Percentiles rank a stretch among this genome's conserved stretches.
These are phyloP conservation scores for Hippophae rhamnoides DNA, from an alignment of 306 rosid species.

Conservation along the genomic window DNA sequence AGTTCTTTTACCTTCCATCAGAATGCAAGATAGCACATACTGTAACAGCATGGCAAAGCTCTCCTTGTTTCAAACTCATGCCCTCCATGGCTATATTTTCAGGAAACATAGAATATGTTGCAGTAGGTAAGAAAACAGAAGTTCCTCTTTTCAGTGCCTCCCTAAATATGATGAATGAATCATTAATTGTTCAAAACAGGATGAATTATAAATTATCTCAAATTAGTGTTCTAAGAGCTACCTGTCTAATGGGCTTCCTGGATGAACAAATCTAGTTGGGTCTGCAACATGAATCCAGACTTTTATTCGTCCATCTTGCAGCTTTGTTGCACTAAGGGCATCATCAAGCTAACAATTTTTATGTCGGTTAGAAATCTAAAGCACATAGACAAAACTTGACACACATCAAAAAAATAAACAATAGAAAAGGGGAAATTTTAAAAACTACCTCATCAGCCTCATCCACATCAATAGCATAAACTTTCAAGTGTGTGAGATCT, in stretches of 20 bases:
- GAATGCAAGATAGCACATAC: slow-evolving; percentile 74
- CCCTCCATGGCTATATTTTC: slow-evolving; percentile 93
- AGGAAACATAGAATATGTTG: slow-evolving; percentile 97
- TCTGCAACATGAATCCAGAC: slow-evolving; percentile 98
- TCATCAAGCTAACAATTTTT: slow-evolving; percentile 68
- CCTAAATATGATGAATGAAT: slow-evolving; percentile 32
- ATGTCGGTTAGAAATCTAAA: slow-evolving; percentile 17
- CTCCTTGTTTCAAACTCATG: slow-evolving; percentile 97
- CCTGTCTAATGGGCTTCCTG: slow-evolving; percentile 85
- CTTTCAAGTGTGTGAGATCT: slow-evolving; percentile 87
- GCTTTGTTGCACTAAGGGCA: slow-evolving; percentile 84
- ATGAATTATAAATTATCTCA: too few species aligned
- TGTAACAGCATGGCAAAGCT: slow-evolving; percentile 73
- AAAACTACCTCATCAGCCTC: slow-evolving; percentile 89
- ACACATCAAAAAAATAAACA: background rate
- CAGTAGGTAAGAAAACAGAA: slow-evolving; percentile 87
- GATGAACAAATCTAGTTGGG: slow-evolving; percentile 80
- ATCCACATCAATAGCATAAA: slow-evolving; percentile 97
- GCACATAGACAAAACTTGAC: background rate
- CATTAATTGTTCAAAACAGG: slow-evolving; percentile 17
- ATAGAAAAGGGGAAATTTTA: slow-evolving; percentile 1
- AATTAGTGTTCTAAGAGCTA: slow-evolving; percentile 21
- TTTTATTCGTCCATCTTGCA: slow-evolving; percentile 81
- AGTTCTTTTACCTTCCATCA: slow-evolving; percentile 71
- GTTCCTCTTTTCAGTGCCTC: slow-evolving; percentile 94